Evolutionary conservation across 768 basidiomycete genomes (phyloP), one percentile per base, ranked within the genome.

Genomic region (Dendrothele bispora): DNA sequence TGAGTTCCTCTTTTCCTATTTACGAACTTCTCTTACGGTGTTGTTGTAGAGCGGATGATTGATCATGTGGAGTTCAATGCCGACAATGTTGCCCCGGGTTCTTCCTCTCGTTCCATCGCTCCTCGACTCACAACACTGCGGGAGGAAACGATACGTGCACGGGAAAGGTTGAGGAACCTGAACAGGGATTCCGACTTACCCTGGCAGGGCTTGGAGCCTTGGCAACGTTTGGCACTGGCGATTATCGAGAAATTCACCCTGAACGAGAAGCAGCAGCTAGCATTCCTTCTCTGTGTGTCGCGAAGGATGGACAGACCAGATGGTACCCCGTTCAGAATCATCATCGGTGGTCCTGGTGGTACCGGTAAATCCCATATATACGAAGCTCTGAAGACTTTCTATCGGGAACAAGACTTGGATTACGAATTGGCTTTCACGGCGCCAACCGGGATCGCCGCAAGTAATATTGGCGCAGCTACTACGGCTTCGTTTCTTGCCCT

Each of bases 351-450:
- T 4, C 51, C 54, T n/a, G 54, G 54, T 25, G 54, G 54, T 14
- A 52, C 55, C 32, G 54, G 54, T 4, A 55, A 55, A 40, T 55
- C 54, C 7, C 48, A 35, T 25, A 41, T 55, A 7, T 51, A 50
- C 18, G 26, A 55, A 15, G 54, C 53, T 1, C 20, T 36, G 17
- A 12, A 15, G 3, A 29, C 24, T 15, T 55, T 41, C 22, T 50
- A 42, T 36, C 14, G 34, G 14, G 1, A 17, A 8, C 2, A 28
- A 3, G 17, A n/a, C 26, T 20, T 5, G 14, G 4, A 4, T 21
- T 15, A 28, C n/a, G 42, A 43, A 43, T 17, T 43, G 4, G 7
- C 5, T 8, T 29, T 43, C 21, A 43, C 42, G 6, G 42, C 29
- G 6, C 42, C 42, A 8, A 43, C 42, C 12, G 42, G 42, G 26